Percentiles rank a stretch among this genome's conserved stretches.
Evolutionary conservation across 352 stramenopile species (phyloP).

Genomic region (Globisporangium megalacanthum): DNA sequence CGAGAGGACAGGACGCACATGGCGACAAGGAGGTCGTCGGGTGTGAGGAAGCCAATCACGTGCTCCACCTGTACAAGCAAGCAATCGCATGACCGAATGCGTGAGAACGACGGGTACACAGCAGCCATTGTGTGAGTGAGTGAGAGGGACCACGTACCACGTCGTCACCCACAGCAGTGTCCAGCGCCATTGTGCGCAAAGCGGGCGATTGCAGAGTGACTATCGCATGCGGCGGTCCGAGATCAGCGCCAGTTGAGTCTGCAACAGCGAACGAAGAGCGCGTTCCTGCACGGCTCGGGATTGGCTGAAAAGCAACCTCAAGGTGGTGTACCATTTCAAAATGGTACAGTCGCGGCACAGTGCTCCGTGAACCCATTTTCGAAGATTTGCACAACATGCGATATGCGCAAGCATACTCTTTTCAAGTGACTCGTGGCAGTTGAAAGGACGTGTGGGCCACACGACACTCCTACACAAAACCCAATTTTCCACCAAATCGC

Average conservation of each 20-base stretch:
- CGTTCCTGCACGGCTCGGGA: not conserved
- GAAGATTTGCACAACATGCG: slow-evolving; percentile 4
- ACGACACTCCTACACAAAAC: not conserved
- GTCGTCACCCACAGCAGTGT: not conserved
- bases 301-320: not conserved
- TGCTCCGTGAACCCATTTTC: slow-evolving; percentile 11
- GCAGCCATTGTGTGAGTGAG: not conserved
- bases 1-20: slow-evolving; percentile 26
- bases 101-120: not conserved
- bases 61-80: slow-evolving; percentile 26
- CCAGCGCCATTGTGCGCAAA: too few species aligned
- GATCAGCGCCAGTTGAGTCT: too few species aligned
- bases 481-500: not conserved
- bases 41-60: slow-evolving; percentile 50
- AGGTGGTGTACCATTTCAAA: not conserved
- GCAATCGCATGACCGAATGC: not conserved
- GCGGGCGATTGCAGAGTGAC: too few species aligned
- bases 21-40: slow-evolving; percentile 36
- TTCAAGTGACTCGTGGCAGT: not conserved
- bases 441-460: not conserved
- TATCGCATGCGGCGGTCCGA: too few species aligned
- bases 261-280: not conserved
- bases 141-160: too few species aligned
- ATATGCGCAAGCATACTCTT: not conserved
- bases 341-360: not conserved